These are phyloP conservation scores for Crithidia bombi DNA, from an alignment of 208 protist species.

Conservation along the genomic window DNA sequence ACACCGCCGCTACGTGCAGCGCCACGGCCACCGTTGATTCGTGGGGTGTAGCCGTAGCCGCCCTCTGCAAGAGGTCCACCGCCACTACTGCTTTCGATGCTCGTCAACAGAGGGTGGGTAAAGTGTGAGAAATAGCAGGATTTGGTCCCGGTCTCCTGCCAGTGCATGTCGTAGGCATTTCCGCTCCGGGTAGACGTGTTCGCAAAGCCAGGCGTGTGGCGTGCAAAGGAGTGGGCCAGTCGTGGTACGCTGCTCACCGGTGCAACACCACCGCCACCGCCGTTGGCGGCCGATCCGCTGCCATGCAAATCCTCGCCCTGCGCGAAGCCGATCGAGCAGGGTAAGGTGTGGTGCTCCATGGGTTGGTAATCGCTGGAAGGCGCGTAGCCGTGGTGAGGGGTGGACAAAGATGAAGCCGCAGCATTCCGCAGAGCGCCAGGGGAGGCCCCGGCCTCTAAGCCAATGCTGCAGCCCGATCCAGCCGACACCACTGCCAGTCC, in stretches of 20 bases:
- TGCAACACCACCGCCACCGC: neutral
- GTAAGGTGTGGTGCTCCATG: neutral
- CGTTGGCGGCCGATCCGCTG: neutral
- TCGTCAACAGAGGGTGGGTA: neutral
- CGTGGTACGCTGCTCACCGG: neutral
- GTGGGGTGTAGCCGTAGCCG: conserved; percentile 1
- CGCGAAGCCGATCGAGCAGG: neutral
- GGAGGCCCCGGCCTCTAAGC: neutral
- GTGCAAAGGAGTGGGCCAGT: neutral
- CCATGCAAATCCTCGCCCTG: neutral
- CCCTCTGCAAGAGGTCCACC: neutral
- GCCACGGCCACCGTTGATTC: neutral
- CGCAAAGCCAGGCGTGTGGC: no score
- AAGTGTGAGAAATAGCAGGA: conserved; percentile 11
- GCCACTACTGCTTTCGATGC: neutral
- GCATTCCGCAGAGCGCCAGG: neutral
- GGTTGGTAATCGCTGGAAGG: conserved; percentile 4
- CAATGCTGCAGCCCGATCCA: neutral
- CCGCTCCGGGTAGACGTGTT: neutral
- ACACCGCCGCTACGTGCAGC: neutral
- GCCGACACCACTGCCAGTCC: neutral
- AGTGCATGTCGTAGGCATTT: conserved; percentile 11
- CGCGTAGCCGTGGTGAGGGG: conserved; percentile 2
- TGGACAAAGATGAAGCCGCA: conserved; percentile 1
- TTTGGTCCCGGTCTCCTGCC: conserved; percentile 3